A percentile compares a stretch with the other conserved stretches of the same genome.
Conservation (phyloP, 805 yeast genomes). For the Debaryomyces maramus region DNA sequence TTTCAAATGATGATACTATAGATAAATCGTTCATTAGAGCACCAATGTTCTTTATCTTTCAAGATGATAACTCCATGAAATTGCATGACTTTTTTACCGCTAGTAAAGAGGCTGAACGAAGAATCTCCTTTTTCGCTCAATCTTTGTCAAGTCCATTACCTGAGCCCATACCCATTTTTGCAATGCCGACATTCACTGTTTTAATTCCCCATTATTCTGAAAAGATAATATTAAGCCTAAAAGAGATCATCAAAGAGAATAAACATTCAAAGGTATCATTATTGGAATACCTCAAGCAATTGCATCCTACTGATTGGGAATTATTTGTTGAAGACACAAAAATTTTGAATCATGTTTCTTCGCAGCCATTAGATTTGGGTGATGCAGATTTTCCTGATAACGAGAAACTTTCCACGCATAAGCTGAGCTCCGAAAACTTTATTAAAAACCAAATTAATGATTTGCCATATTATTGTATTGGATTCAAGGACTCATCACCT, state of each 20-base stretch:
- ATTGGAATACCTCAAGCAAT: slow-evolving; percentile 74
- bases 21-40: slow-evolving; percentile 27
- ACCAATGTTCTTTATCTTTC: slow-evolving; percentile 49
- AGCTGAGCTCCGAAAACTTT: slow-evolving; percentile 12
- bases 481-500: slow-evolving; percentile 66
- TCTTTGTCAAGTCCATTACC: slow-evolving; percentile 50
- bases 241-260: slow-evolving; percentile 48
- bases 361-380: slow-evolving; percentile 4
- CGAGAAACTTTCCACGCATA: slow-evolving; percentile 10
- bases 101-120: slow-evolving; percentile 51
- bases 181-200: slow-evolving; percentile 53
- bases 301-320: slow-evolving; percentile 78
- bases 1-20: slow-evolving; percentile 18
- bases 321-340: slow-evolving; percentile 77
- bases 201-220: slow-evolving; percentile 55
- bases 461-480: slow-evolving; percentile 69
- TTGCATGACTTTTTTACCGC: slow-evolving; percentile 42
- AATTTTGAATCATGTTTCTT: slow-evolving; percentile 23
- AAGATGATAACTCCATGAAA: slow-evolving; percentile 44
- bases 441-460: slow-evolving; percentile 52
- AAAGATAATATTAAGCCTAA: slow-evolving; percentile 43
- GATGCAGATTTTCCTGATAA: slow-evolving; percentile 4
- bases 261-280: slow-evolving; percentile 51
- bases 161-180: slow-evolving; percentile 47
- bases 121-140: slow-evolving; percentile 55